Evolutionary conservation across 805 yeast genomes (phyloP), one percentile per base, ranked within the genome.

Genomic region (Candida boleticola): DNA sequence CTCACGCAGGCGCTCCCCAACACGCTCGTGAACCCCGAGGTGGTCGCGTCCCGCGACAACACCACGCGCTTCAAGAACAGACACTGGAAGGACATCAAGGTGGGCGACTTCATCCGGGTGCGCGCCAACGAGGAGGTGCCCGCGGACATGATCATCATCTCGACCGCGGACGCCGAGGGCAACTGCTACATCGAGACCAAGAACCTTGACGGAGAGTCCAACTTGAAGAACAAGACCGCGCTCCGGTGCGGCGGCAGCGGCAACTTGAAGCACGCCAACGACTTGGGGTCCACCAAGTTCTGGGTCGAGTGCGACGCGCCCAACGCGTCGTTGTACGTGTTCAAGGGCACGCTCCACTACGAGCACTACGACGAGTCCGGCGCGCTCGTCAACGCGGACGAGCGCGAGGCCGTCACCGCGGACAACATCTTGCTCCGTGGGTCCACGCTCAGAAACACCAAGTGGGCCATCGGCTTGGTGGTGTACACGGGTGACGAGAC

Each of bases 131-230:
- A 85, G 55, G 92, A 85, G 64, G 74, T 84, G 5, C 95, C 95
- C 1, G 89, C 92, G 1, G 95, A 85, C 61, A 59, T 81, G 11
- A 68, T 84, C 36, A 60, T 85, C 26, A 55, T 85, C 5, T 71
- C 89, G 4, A 73, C 89, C 2, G 79, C 87, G 25, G 89, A 83
- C 54, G 60, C 71, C 1, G 88, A 84, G 51, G 83, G 83, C 39
- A 77, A 76, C 39, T 84, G 90, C 62, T 85, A 80, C 51, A 79
- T 85, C 23, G 95, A 85, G 60, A 86, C 95, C 0, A 85, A 85
- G 54, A 85, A 85, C 61, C 71, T 86, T 50, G 95, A 86, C 63
- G 95, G 95, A 61, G 95, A 85, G 60, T 83, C 92, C 3, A 85
- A 82, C 55, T 71, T 85, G 58, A 86, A 85, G 57, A 66, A 69